phyloP scores from a whole-genome alignment of 2,329 filamentous ascomycete genomes.

The Clathrospora elynae region DNA sequence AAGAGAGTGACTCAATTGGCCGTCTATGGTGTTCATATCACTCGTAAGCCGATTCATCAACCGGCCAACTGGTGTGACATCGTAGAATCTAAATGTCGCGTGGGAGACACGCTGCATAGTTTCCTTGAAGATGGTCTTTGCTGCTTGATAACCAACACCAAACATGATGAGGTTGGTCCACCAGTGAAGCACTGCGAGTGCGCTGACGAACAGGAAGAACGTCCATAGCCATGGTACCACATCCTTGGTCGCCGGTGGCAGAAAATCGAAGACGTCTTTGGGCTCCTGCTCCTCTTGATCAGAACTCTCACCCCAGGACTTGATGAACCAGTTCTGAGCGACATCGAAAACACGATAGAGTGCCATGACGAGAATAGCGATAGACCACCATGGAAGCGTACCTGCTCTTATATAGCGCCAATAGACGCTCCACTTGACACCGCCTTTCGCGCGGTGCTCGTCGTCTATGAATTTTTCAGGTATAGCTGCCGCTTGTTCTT shows the following conservation, averaged over 20 bases:
- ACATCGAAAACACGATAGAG: conserved; percentile 69
- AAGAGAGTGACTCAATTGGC: conserved; percentile 77
- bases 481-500: conserved; percentile 57
- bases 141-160: conserved; percentile 78
- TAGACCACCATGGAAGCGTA: conserved; percentile 72
- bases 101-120: conserved; percentile 75
- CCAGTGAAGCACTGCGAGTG: conserved; percentile 52
- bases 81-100: conserved; percentile 88
- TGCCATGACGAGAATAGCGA: conserved; percentile 66
- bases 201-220: conserved; percentile 65
- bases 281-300: conserved; percentile 38
- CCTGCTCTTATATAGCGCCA: conserved; percentile 86
- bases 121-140: conserved; percentile 72
- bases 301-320: conserved; percentile 84
- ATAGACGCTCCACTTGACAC: conserved; percentile 76
- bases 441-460: conserved; percentile 73
- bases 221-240: conserved; percentile 75
- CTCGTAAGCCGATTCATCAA: conserved; percentile 92
- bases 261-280: conserved; percentile 47
- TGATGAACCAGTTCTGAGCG: conserved; percentile 77
- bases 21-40: conserved; percentile 87
- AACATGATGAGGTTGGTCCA: conserved; percentile 71
- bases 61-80: conserved; percentile 84
- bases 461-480: conserved; percentile 81
- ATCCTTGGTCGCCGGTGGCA: conserved; percentile 70